phyloP scores from a whole-genome alignment of 495 filamentous ascomycete species.

The Talaromyces ruber region DNA sequence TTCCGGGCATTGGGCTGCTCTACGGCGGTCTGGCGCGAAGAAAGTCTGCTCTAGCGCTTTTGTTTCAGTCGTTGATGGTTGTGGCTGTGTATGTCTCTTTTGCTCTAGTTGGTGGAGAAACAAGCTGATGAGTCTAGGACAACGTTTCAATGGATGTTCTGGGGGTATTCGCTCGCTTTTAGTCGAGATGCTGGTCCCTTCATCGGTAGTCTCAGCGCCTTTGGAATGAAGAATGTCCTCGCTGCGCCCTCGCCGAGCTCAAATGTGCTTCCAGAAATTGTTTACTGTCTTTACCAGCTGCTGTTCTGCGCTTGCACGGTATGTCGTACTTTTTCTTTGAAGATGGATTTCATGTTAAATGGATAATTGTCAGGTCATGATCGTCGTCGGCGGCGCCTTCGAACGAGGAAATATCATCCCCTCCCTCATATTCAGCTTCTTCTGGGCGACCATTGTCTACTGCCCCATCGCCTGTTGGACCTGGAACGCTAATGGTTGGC shows the following conservation, averaged over 20 bases:
- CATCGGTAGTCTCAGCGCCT: slow-evolving; percentile 45
- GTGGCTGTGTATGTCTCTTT: slow-evolving; percentile 26
- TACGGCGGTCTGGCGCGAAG: slow-evolving; percentile 50
- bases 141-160: slow-evolving; percentile 51
- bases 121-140: slow-evolving; percentile 7
- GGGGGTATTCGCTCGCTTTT: slow-evolving; percentile 50
- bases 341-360: background rate
- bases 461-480: slow-evolving; percentile 53
- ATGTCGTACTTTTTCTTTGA: slow-evolving; percentile 9
- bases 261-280: slow-evolving; percentile 42
- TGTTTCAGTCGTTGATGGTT: slow-evolving; percentile 51
- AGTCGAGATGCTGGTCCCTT: slow-evolving; percentile 40
- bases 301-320: slow-evolving; percentile 51
- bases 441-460: slow-evolving; percentile 53
- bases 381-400: slow-evolving; percentile 44
- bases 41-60: slow-evolving; percentile 46
- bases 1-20: slow-evolving; percentile 50
- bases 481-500: slow-evolving; percentile 51
- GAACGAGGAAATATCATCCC: slow-evolving; percentile 48
- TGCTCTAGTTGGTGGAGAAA: background rate
- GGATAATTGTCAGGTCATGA: slow-evolving; percentile 31
- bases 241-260: slow-evolving; percentile 42
- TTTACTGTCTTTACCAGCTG: slow-evolving; percentile 50
- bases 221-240: slow-evolving; percentile 44
- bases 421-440: slow-evolving; percentile 47